Evolutionary conservation across 129 eudicot species (phyloP).

Genomic region (Flaveria ramosissima): DNA sequence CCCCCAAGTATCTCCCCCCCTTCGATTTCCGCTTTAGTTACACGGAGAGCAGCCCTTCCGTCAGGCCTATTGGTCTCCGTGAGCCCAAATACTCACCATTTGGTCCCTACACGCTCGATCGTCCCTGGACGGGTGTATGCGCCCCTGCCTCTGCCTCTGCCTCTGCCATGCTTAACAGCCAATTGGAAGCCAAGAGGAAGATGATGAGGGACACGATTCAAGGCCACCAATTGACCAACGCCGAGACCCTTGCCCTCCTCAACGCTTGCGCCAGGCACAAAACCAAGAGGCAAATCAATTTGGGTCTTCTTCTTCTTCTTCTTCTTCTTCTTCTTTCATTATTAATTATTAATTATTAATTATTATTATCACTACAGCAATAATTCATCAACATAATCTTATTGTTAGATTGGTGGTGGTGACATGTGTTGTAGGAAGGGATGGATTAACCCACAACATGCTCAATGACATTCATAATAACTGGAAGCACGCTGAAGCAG

Average conservation of each 20-base stretch:
- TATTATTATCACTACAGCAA: too few relatives aligned
- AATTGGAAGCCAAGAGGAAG: conserved; percentile 46
- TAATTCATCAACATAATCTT: not conserved
- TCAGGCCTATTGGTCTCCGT: conserved; percentile 81
- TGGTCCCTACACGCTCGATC: conserved; percentile 70
- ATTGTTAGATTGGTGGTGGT: not conserved
- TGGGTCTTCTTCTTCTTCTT: conserved; percentile 42
- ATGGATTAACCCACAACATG: conserved; percentile 96
- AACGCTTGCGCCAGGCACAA: conserved; percentile 51
- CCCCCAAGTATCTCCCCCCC: conserved; percentile 31
- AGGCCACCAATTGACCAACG: conserved; percentile 61
- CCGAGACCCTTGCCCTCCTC: conserved; percentile 64
- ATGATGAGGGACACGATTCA: conserved; percentile 49
- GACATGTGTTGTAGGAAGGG: conserved; percentile 60
- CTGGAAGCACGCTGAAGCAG: conserved; percentile 88
- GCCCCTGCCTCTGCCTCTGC: conserved; percentile 57
- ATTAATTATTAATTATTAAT: too few relatives aligned
- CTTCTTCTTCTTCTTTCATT: not conserved
- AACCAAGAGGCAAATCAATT: conserved; percentile 76
- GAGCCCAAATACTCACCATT: conserved; percentile 96
- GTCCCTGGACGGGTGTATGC: conserved; percentile 87
- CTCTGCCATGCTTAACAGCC: not conserved
- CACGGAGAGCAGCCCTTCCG: conserved; percentile 63
- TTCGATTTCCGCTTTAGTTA: conserved; percentile 87
- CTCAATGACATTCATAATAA: conserved; percentile 85